A percentile compares a stretch with the other conserved stretches of the same genome.
Conservation (phyloP, 768 basidiomycete species). For the Coprinopsis strossmayeri region DNA sequence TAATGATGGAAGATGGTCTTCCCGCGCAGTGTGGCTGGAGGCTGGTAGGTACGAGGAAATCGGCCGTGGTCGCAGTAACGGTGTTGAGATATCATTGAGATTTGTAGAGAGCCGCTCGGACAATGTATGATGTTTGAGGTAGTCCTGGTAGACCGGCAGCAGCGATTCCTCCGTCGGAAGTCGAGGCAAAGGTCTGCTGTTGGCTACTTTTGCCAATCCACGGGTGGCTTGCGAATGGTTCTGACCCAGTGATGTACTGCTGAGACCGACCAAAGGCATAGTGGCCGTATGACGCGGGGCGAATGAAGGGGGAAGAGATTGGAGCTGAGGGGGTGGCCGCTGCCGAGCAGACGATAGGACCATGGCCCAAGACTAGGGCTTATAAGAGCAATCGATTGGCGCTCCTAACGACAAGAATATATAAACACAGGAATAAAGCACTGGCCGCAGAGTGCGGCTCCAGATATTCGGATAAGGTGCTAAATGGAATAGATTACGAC, state of each 20-base stretch:
- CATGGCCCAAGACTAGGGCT: neutral
- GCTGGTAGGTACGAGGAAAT: conserved; percentile 12
- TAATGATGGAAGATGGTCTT: conserved; percentile 8
- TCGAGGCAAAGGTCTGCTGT: neutral
- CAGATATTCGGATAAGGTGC: neutral
- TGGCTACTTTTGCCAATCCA: neutral
- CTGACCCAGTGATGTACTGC: too few species aligned
- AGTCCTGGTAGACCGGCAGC: neutral
- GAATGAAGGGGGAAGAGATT: neutral
- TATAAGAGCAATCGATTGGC: neutral
- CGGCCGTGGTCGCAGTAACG: conserved; percentile 8
- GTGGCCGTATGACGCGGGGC: neutral
- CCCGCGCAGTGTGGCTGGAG: conserved; percentile 16
- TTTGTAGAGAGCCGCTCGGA: conserved; percentile 6
- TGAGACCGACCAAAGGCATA: too few species aligned
- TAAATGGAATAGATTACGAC: neutral
- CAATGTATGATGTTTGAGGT: neutral
- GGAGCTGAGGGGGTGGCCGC: conserved; percentile 2
- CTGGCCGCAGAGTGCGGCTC: neutral
- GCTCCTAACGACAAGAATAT: neutral
- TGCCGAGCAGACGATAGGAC: conserved; percentile 1
- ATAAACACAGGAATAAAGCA: neutral
- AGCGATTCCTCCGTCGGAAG: neutral
- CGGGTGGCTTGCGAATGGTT: too few species aligned
- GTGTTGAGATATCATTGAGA: neutral